Evolutionary conservation across 441 rosid species (phyloP), one percentile per base, ranked within the genome.

Genomic region (Eruca vesicaria): DNA sequence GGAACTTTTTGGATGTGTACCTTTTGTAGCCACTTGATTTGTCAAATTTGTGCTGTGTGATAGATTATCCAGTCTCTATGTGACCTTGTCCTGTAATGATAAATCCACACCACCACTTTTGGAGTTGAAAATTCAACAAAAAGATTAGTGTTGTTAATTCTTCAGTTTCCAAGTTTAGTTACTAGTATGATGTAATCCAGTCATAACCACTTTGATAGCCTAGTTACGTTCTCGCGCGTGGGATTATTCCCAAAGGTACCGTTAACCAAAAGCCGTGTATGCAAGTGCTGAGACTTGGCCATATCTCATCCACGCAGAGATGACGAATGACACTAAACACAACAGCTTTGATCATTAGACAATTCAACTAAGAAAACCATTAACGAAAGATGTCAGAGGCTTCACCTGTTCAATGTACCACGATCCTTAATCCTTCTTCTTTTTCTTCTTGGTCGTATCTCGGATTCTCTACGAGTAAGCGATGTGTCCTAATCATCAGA

Each of bases 361-460:
- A 57, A 57, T 32, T 2, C 52, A n/a, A n/a, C n/a, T n/a, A n/a
- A n/a, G 58, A 64, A 35, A 57, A 3, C 19, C 20, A 62, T 6
- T 31, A 38, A 23, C 62, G 31, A 35, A 81, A 56, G 28, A 90
- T 90, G 97, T 86, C 95, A 23, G 79, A 85, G 41, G 87, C 93
- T 59, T 74, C 95, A 11, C 84, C 93, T 38, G 78, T 89, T 61
- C 92, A 91, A 5, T 80, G 82, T 70, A 77, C 86, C 83, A 91
- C 79, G 76, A 69, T 91, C 78, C 86, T 81, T 23, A 84, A 83
- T 58, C 80, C 92, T 64, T 83, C 89, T 3, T 73, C 88, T 14
- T 78, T 76, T n/a, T n/a, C n/a, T n/a, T n/a, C 80, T 9, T 23
- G 79, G 7, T 77, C 87, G 1, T 66, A 58, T 66, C 79, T 81